Conservation (phyloP, 148 eudicot species). For the Chenopodium formosanum region DNA sequence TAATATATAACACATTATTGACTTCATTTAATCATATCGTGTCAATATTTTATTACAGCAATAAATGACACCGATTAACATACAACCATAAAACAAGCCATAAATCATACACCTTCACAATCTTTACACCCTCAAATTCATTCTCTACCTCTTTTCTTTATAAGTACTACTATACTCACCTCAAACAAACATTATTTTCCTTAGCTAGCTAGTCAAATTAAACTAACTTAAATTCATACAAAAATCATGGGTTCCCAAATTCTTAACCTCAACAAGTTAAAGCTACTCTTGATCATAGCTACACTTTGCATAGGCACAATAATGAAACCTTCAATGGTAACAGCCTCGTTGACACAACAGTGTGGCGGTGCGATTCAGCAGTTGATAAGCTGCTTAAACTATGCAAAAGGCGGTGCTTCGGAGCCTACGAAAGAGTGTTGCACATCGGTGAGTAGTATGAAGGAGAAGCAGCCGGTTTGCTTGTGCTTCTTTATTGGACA, state of each 20-base stretch:
- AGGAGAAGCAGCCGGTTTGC: slow-evolving; percentile 55
- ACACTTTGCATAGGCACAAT: background rate
- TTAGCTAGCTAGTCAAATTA: too few relatives aligned
- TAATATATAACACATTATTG: too few relatives aligned
- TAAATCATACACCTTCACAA: background rate
- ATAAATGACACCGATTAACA: background rate
- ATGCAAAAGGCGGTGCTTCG: slow-evolving; percentile 43
- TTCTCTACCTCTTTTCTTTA: too few relatives aligned
- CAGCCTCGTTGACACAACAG: slow-evolving; percentile 10
- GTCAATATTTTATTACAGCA: background rate
- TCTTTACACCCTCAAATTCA: background rate
- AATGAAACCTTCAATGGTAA: background rate
- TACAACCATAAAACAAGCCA: background rate
- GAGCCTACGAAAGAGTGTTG: slow-evolving; percentile 59
- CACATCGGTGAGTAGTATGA: slow-evolving; percentile 36
- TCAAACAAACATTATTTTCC: too few relatives aligned
- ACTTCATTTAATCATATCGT: background rate
- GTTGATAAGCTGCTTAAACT: slow-evolving; percentile 49
- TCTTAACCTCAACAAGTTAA: background rate
- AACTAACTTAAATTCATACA: background rate
- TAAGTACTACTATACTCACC: too few relatives aligned
- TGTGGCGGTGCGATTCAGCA: slow-evolving; percentile 39
- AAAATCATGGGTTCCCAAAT: background rate
- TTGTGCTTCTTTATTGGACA: slow-evolving; percentile 57
- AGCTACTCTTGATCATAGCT: background rate